Conservation (phyloP, 441 rosid species). For the Breynia disticha region DNA sequence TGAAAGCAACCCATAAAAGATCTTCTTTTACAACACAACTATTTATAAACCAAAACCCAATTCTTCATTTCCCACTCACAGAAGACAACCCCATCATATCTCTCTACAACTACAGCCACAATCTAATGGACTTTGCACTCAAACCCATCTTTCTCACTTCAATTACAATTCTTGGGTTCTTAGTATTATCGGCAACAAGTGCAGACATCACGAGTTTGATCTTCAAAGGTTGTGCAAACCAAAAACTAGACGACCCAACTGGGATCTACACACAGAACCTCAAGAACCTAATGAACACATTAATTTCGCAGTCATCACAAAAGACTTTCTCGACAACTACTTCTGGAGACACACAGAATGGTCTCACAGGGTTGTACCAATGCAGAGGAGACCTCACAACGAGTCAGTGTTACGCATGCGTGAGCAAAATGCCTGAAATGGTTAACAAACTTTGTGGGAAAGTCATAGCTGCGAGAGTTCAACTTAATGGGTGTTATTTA, state of each 20-base stretch:
- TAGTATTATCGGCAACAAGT: background rate
- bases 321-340: conserved; percentile 34
- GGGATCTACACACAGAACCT: conserved; percentile 50
- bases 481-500: conserved; percentile 63
- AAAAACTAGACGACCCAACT: conserved; percentile 49
- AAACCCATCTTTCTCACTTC: conserved; percentile 8
- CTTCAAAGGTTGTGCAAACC: conserved; percentile 65
- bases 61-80: no score
- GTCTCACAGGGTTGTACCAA: conserved; percentile 57
- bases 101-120: no score
- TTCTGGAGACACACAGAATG: conserved; percentile 45
- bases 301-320: conserved; percentile 53
- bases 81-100: no score
- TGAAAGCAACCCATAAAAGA: no score
- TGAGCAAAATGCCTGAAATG: conserved; percentile 37
- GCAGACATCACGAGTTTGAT: conserved; percentile 40
- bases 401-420: conserved; percentile 48
- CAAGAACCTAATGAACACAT: conserved; percentile 32
- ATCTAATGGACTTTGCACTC: conserved; percentile 1
- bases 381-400: conserved; percentile 76
- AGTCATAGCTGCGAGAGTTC: conserved; percentile 54
- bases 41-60: no score
- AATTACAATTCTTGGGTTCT: conserved; percentile 11
- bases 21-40: no score
- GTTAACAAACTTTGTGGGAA: conserved; percentile 48